Conservation (phyloP, 192 early-diverging fungal species). For the Backusella sp. region DNA sequence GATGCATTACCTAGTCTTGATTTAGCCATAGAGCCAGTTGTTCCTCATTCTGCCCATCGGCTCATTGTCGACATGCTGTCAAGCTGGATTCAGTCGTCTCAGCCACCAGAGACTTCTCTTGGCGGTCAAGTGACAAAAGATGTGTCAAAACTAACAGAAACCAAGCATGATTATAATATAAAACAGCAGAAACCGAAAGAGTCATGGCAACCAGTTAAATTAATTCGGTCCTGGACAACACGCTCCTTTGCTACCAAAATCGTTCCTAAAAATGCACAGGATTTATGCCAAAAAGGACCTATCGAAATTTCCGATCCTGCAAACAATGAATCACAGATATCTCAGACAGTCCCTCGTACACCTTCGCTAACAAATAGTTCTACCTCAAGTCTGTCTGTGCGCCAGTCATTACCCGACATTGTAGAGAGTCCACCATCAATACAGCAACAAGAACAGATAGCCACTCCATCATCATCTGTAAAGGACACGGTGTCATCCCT, state of each 20-base stretch:
- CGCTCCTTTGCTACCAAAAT: neutral
- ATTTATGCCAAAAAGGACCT: neutral
- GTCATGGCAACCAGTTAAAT: neutral
- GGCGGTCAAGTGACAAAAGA: neutral
- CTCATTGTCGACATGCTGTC: constrained; percentile 3
- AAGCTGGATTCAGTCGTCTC: neutral
- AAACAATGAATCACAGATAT: neutral
- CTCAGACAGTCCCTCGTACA: neutral
- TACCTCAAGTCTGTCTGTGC: neutral
- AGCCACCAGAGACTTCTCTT: neutral
- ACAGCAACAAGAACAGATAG: neutral
- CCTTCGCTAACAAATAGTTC: neutral
- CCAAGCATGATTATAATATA: neutral
- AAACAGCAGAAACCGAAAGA: neutral
- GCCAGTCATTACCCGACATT: neutral
- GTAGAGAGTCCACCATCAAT: neutral
- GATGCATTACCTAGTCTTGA: constrained; percentile 8
- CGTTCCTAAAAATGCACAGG: neutral
- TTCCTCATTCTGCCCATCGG: neutral
- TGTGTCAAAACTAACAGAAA: neutral
- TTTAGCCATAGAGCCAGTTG: neutral
- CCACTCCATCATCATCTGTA: neutral
- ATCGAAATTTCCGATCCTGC: neutral
- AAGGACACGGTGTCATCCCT: neutral
- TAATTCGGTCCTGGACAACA: neutral